Evolutionary conservation across 805 yeast genomes (phyloP).

Genomic region (Metschnikowia lachancei): DNA sequence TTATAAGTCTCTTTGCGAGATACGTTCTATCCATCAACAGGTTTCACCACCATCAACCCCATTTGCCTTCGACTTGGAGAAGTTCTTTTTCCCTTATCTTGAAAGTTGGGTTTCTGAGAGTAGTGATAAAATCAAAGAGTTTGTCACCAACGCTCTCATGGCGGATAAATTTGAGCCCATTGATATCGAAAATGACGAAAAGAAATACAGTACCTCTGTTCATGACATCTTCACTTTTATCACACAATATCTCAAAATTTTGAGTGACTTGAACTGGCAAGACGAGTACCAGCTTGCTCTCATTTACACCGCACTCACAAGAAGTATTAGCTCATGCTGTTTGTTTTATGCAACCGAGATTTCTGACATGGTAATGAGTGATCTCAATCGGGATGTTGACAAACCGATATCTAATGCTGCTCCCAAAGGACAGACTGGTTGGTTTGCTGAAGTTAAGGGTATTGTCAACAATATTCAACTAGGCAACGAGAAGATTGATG

Average conservation of each 20-base stretch:
- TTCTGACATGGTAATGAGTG: conserved; percentile 39
- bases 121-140: conserved; percentile 42
- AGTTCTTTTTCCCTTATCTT: conserved; percentile 44
- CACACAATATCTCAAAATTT: conserved; percentile 53
- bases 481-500: conserved; percentile 31
- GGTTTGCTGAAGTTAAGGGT: conserved; percentile 55
- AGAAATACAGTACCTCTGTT: conserved; percentile 58
- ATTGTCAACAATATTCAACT: conserved; percentile 44
- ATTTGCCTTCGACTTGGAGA: conserved; percentile 57
- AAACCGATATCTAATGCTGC: conserved; percentile 10
- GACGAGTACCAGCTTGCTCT: conserved; percentile 61
- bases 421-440: conserved; percentile 18
- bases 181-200: conserved; percentile 39
- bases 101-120: conserved; percentile 45
- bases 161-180: conserved; percentile 58
- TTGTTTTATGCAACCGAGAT: conserved; percentile 46
- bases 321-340: conserved; percentile 60
- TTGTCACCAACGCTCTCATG: conserved; percentile 53
- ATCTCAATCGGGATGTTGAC: conserved; percentile 37
- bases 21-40: conserved; percentile 51
- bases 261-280: conserved; percentile 64
- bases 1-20: conserved; percentile 51
- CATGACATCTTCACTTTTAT: conserved; percentile 65
- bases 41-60: conserved; percentile 36
- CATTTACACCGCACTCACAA: conserved; percentile 57